A percentile compares a stretch with the other conserved stretches of the same genome.
Conservation (phyloP, 192 early-diverging fungal genomes). For the Backusella circina region DNA sequence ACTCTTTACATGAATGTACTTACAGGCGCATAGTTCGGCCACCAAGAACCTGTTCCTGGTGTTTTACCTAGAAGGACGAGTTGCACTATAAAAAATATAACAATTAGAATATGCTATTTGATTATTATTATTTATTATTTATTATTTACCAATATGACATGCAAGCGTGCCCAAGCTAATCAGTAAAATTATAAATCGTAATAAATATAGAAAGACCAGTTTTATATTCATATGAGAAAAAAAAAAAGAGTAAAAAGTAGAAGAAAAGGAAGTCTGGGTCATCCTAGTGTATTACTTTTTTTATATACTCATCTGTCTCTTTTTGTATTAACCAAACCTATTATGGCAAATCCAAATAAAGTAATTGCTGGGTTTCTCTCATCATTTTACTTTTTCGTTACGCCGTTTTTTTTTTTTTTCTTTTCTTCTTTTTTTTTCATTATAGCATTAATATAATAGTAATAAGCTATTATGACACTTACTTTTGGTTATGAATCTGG, state of each 20-base stretch:
- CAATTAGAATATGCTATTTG: not conserved
- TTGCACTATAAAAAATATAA: not conserved
- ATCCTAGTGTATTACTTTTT: not conserved
- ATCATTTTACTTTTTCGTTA: not conserved
- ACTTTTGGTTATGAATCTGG: slow-evolving; percentile 32
- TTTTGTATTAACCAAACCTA: not conserved
- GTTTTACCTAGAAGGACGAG: not conserved
- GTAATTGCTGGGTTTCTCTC: not conserved
- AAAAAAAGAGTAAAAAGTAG: not conserved
- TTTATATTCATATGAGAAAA: not conserved
- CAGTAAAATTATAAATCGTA: not conserved
- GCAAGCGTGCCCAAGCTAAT: not conserved
- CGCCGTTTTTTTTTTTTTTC: not conserved
- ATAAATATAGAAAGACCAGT: not conserved
- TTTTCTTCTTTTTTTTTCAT: not conserved
- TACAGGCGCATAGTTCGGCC: slow-evolving; percentile 11
- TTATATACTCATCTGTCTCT: not conserved
- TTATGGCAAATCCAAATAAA: not conserved
- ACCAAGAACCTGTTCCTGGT: slow-evolving; percentile 1
- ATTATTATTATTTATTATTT: not conserved
- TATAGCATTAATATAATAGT: not conserved
- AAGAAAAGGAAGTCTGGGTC: not conserved
- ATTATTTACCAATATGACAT: slow-evolving; percentile 12
- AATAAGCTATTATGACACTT: slow-evolving; percentile 12
- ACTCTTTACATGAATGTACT: not conserved